Evolutionary conservation across 257 asterid genomes (phyloP), one percentile per base, ranked within the genome.

Genomic region (Petunia secreta): DNA sequence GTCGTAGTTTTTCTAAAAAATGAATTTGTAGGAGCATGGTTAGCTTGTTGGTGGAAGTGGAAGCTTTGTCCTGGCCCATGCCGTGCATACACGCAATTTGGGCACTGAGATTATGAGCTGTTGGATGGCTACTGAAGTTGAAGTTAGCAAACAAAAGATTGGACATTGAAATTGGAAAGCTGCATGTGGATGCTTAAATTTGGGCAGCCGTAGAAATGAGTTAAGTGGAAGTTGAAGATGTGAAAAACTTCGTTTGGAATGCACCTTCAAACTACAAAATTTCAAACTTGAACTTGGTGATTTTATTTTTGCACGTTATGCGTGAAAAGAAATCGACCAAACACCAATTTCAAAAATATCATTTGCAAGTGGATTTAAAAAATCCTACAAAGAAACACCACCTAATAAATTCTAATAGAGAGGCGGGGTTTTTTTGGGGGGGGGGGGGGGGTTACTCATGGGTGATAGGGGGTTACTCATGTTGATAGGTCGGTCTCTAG

Each of bases 191-290:
- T 44, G 58, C 40, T 44, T 4, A 44, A 34, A 5, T 63, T 25
- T 68, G 4, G 55, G 76, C 9, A 44, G 57, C 16, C 8, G 9
- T 44, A 44, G 40, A 68, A 68, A 25, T 25, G n/a, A 68, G 8
- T 11, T 44, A 52, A 16, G 41, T 44, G 57, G n/a, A 9, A 43
- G 13, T 66, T 8, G 37, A 15, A 41, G 54, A 66, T 41, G 40
- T 15, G n/a, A 44, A n/a, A 9, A 44, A 67, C 75, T 67, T 67
- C n/a, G 8, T 39, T n/a, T 43, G 40, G 8, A 68, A 68, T 68
- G 34, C 76, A 68, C 38, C 55, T 68, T 68, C 57, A 44, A 68
- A 44, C 39, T 55, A 52, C 75, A 68, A 15, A 38, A 8, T 44
- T 16, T 68, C 15, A 68, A 41, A 44, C 58, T 44, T 44, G 36